These are phyloP conservation scores for Mentha longifolia DNA, from an alignment of 257 asterid genomes.

Conservation along the genomic window DNA sequence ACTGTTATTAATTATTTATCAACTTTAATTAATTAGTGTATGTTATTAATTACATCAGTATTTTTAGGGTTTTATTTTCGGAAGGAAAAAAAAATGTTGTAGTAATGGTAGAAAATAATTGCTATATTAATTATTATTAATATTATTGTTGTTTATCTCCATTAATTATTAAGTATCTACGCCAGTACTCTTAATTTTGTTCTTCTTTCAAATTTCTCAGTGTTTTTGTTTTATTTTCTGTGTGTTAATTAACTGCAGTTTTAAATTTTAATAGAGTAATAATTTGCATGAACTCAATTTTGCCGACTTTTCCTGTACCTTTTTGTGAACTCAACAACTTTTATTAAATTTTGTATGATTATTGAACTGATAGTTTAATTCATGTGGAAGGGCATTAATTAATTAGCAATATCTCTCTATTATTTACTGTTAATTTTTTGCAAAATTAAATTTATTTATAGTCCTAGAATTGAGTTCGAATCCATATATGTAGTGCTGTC, in stretches of 20 bases:
- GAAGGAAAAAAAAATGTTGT: neutral
- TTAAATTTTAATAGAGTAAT: neutral
- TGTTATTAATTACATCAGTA: slow-evolving; percentile 2
- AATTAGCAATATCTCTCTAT: neutral
- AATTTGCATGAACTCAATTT: slow-evolving; percentile 2
- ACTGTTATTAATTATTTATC: neutral
- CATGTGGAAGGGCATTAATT: neutral
- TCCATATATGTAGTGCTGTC: slow-evolving; percentile 54
- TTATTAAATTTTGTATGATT: neutral
- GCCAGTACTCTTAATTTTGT: neutral
- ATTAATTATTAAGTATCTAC: neutral
- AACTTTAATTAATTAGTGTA: neutral
- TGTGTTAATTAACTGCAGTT: neutral
- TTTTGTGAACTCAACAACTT: slow-evolving; percentile 9
- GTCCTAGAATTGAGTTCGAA: slow-evolving; percentile 1
- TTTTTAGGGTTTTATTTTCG: slow-evolving; percentile 42
- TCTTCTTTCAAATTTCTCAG: neutral
- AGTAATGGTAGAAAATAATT: neutral
- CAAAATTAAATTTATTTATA: too few species aligned
- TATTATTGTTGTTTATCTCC: neutral
- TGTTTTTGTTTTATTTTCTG: neutral
- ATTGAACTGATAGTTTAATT: slow-evolving; percentile 16
- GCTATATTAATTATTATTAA: neutral
- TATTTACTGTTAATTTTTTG: neutral
- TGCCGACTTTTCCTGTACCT: slow-evolving; percentile 4